Conservation (phyloP, 1,284 basidiomycete genomes). For the Leccinum cinnamomeum region DNA sequence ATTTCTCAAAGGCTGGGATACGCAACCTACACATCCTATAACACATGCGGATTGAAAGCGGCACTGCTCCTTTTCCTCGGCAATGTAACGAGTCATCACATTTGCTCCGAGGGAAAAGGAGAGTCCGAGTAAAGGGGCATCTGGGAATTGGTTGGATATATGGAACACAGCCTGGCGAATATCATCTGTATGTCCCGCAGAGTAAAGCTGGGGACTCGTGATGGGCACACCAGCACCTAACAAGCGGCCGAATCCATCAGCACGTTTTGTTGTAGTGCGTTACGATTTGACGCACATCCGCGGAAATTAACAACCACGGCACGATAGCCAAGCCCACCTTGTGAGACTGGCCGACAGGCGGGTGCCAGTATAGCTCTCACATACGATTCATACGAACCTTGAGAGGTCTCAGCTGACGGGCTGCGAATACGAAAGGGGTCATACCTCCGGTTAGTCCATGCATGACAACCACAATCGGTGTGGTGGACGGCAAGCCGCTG, state of each 20-base stretch:
- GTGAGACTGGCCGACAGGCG: constrained; percentile 62
- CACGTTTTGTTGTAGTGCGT: constrained; percentile 9
- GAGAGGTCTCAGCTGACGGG: constrained; percentile 12
- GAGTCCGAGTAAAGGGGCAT: constrained; percentile 81
- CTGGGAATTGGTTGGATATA: constrained; percentile 73
- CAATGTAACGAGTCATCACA: constrained; percentile 89
- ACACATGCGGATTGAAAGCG: constrained; percentile 78
- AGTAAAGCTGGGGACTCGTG: constrained; percentile 82
- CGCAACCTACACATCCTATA: constrained; percentile 70
- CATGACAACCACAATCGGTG: constrained; percentile 81
- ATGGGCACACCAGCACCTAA: constrained; percentile 82
- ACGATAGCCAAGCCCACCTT: constrained; percentile 85
- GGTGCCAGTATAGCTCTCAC: constrained; percentile 78
- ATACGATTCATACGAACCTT: constrained; percentile 87
- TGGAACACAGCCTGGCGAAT: constrained; percentile 80
- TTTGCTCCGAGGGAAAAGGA: constrained; percentile 96
- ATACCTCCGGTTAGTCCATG: constrained; percentile 87
- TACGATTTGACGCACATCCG: constrained; percentile 64
- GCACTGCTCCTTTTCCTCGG: constrained; percentile 78
- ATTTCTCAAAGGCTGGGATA: constrained; percentile 9
- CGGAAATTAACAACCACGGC: constrained; percentile 90
- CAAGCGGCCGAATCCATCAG: constrained; percentile 11
- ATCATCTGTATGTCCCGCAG: constrained; percentile 85
- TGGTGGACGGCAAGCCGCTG: constrained; percentile 52
- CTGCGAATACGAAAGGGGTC: not conserved